Percentiles rank a stretch among this genome's conserved stretches.
phyloP scores from a whole-genome alignment of 495 filamentous ascomycete genomes.

The Podospora pseudoanserina region DNA sequence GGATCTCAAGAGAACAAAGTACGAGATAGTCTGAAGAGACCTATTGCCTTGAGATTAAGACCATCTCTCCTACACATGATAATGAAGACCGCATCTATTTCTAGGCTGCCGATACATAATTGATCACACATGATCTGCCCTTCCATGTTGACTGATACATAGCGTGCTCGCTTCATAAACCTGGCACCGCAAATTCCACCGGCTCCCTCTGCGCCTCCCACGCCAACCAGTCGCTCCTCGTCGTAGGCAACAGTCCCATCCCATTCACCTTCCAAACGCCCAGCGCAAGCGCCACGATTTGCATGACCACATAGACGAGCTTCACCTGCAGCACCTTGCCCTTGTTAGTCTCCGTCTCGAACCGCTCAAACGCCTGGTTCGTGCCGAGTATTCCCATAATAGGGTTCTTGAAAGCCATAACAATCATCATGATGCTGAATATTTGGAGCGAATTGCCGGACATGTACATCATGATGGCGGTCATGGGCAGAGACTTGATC shows the following conservation, averaged over 20 bases:
- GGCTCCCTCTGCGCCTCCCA: constrained; percentile 83
- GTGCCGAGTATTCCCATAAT: constrained; percentile 77
- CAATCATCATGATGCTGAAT: constrained; percentile 99
- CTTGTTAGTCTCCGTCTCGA: constrained; percentile 79
- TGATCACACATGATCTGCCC: not conserved
- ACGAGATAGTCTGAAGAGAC: too few species aligned
- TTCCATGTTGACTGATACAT: not conserved
- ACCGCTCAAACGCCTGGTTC: constrained; percentile 76
- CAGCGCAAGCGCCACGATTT: constrained; percentile 73
- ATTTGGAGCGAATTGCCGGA: constrained; percentile 97
- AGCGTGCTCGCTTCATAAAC: constrained; percentile 37
- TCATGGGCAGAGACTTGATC: constrained; percentile 94
- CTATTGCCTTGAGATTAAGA: too few species aligned
- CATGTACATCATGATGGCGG: constrained; percentile 99
- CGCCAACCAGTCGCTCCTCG: constrained; percentile 90
- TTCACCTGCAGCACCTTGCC: constrained; percentile 73
- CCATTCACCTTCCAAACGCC: constrained; percentile 96
- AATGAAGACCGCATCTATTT: too few species aligned
- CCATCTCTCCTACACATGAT: too few species aligned
- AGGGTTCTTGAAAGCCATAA: constrained; percentile 97
- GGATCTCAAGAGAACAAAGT: too few species aligned
- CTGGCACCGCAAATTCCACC: constrained; percentile 63
- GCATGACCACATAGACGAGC: constrained; percentile 79
- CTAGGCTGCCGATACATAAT: not conserved
- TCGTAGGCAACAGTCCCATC: constrained; percentile 95